Conservation (phyloP, 495 filamentous ascomycete genomes). For the Neurospora tetraspora region DNA sequence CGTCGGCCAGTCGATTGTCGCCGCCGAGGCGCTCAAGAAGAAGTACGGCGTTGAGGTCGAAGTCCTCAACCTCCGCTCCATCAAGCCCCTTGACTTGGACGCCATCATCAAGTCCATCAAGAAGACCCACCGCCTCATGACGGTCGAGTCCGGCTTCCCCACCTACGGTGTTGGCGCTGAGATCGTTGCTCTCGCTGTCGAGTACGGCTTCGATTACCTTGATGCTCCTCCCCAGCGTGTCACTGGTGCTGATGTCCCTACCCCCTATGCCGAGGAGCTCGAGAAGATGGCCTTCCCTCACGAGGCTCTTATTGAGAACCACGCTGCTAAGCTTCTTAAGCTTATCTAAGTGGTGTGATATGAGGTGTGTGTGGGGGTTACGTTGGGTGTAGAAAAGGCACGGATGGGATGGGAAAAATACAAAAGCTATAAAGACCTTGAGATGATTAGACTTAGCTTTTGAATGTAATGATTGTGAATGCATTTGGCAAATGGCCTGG, state of each 20-base stretch:
- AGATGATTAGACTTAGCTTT: not conserved
- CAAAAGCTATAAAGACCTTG: not conserved
- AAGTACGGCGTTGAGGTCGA: conserved; percentile 94
- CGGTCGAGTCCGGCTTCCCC: conserved; percentile 92
- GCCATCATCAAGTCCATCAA: conserved; percentile 91
- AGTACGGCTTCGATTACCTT: conserved; percentile 97
- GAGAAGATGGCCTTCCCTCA: conserved; percentile 90
- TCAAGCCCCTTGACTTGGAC: conserved; percentile 95
- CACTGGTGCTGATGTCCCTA: conserved; percentile 92
- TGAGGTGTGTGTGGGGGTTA: not conserved
- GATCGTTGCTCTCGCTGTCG: conserved; percentile 87
- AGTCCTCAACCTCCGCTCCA: conserved; percentile 93
- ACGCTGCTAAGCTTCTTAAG: conserved; percentile 73
- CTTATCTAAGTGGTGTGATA: conserved; percentile 37
- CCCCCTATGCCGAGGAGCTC: conserved; percentile 78
- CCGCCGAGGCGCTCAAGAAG: conserved; percentile 81
- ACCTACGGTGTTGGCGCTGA: conserved; percentile 86
- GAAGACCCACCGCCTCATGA: conserved; percentile 90
- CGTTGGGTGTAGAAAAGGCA: not conserved
- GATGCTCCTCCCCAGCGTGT: conserved; percentile 86
- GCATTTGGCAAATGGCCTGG: not conserved
- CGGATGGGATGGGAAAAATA: not conserved
- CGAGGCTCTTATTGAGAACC: conserved; percentile 70
- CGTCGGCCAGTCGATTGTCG: conserved; percentile 83
- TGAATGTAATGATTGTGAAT: not conserved